Base-by-base conservation (phyloP, 495 filamentous ascomycete species). In the Aspergillus ellipticus region DNA sequence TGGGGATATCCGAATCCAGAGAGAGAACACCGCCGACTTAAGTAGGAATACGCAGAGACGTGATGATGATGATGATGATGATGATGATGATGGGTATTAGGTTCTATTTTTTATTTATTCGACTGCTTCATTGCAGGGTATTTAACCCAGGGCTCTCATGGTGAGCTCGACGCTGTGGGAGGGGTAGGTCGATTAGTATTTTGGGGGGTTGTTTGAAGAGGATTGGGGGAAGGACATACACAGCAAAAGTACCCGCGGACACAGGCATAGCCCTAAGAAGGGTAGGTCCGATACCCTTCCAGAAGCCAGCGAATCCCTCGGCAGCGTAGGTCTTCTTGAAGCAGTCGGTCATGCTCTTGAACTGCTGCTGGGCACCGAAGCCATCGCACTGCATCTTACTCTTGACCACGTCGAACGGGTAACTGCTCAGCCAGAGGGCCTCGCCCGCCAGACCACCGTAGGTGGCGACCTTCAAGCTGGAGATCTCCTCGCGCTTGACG, bases 361-460 rank as follows among this genome's bases (percentile, higher is more conserved):
- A 97, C 65, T 78, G 76, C 81, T 80, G 82, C 53, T 80, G 70
- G 1, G 80, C 79, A 20, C 84, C 83, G 66, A 97, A 91, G 19
- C 89, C 92, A 77, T 98, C 94, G 58, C 85, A 95, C 82, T 98
- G 94, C 93, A 97, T 96, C 84, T 96, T 97, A 73, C 90, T 96
- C 88, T 98, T 98, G 68, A 98, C 75, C 24, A 97, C 94, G 72
- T 98, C 94, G 54, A 98, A 86, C 20, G 94, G 94, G 70, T 98
- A 98, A 64, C 89, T 94, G 37, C 79, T 80, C 58, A 98, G 68
- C 94, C 94, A 98, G 41, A 98, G 79, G 20, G 85, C 89, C 79
- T 98, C 94, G 57, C 94, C 94, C 1, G 94, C 94, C 51, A 97
- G 68, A 41, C 94, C 94, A 60, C 94, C 94, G 67, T 97, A 97